A percentile compares a stretch with the other conserved stretches of the same genome.
phyloP scores from a whole-genome alignment of 345 rosid species.

The Ailanthus altissimus region DNA sequence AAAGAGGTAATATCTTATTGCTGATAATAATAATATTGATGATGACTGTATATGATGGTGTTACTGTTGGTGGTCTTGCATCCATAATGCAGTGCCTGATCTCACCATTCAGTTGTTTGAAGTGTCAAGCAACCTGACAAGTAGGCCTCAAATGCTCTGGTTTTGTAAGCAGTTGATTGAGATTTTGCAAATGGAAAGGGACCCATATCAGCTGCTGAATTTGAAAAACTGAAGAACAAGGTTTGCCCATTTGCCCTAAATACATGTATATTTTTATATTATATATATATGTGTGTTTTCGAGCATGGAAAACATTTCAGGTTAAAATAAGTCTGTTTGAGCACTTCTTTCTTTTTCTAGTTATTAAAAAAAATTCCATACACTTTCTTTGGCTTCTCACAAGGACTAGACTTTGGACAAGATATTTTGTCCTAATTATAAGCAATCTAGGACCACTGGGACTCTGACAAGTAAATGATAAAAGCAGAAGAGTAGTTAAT shows the following conservation, averaged over 20 bases:
- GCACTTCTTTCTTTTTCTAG: not conserved
- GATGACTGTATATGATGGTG: not conserved
- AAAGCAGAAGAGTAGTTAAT: not conserved
- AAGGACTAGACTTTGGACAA: not conserved
- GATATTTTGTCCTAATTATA: conserved; percentile 11
- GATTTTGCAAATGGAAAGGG: conserved; percentile 16
- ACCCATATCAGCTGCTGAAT: conserved; percentile 22
- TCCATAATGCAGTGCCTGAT: conserved; percentile 2
- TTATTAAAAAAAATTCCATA: not conserved
- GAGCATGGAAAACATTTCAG: not conserved
- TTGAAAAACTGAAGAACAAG: conserved; percentile 9
- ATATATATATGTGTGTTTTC: too few species aligned
- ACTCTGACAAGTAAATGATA: too few species aligned
- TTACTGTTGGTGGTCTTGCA: not conserved
- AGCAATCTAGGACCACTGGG: conserved; percentile 6
- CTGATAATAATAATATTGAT: not conserved
- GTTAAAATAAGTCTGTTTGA: not conserved
- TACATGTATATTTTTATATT: too few species aligned
- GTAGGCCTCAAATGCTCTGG: conserved; percentile 9
- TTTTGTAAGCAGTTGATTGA: conserved; percentile 23
- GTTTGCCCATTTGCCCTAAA: not conserved
- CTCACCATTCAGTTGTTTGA: conserved; percentile 5
- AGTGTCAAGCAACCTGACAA: conserved; percentile 33
- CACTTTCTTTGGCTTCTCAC: not conserved
- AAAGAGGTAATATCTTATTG: not conserved